Evolutionary conservation across 176 grass and related monocot species (phyloP), one percentile per base, ranked within the genome.

Genomic region (Urochloa ruziziensis): DNA sequence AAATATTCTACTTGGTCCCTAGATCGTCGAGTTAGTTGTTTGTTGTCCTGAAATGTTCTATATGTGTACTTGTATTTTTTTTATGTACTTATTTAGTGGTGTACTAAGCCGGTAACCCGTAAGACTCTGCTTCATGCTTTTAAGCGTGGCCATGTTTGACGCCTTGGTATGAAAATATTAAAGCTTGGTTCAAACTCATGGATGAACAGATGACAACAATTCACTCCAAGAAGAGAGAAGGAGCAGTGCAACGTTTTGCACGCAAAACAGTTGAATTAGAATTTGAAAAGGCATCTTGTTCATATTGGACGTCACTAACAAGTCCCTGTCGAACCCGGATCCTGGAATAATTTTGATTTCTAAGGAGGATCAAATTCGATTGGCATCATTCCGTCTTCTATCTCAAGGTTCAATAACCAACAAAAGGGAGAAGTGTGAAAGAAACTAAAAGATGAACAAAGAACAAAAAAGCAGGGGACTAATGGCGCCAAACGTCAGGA

Each of bases 401-500:
- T 7, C 12, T 79, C 27, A 18, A 37, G 42, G 39, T 25, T 36
- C 27, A 48, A 28, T 17, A 62, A 62, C 18, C n/a, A 11, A 2
- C 17, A 23, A 48, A 32, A 6, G 1, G 21, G 17, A 46, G 14
- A 3, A 1, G 11, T 53, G 7, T 25, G 13, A 70, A 28, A 47
- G 13, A 75, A 35, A 3, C 6, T 29, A 46, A 32, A 77, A 54
- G 10, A 73, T 13, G 32, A 52, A 68, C 1, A 28, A 5, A 28
- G 46, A 62, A 48, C 32, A 52, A 59, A 63, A 32, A n/a, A 35
- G 19, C 7, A 2, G 66, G 59, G 32, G 18, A 3, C 29, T 16
- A 81, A 36, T 69, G 62, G 51, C 73, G 42, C 42, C 71, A 83
- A 78, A n/a, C n/a, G n/a, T n/a, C n/a, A n/a, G n/a, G n/a, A 77